These are phyloP conservation scores for Aspergillus eucalypticola DNA, from an alignment of 2,329 filamentous ascomycete genomes.

Conservation along the genomic window DNA sequence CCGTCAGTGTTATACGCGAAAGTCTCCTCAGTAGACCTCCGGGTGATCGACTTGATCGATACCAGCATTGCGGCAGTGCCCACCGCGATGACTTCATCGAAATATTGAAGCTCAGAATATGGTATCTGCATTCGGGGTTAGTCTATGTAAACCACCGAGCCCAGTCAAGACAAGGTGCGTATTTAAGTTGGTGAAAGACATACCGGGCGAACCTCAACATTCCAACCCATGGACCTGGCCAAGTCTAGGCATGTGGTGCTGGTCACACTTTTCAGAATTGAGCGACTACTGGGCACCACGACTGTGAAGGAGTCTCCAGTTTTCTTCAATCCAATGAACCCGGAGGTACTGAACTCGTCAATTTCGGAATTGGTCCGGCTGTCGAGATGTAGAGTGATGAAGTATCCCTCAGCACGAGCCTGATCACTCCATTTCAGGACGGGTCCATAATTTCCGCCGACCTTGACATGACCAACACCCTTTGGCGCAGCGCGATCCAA, in stretches of 20 bases:
- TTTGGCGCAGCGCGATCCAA: slow-evolving; percentile 38
- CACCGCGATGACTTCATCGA: slow-evolving; percentile 28
- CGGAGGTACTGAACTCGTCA: slow-evolving; percentile 40
- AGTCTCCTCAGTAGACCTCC: too few species aligned
- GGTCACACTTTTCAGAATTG: slow-evolving; percentile 35
- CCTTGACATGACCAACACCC: slow-evolving; percentile 36
- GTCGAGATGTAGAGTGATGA: slow-evolving; percentile 39
- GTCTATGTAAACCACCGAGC: background rate
- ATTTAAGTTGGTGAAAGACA: background rate
- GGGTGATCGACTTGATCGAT: slow-evolving; percentile 29
- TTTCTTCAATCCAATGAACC: slow-evolving; percentile 35
- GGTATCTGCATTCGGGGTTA: slow-evolving; percentile 12
- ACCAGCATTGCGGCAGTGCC: slow-evolving; percentile 29
- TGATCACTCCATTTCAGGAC: slow-evolving; percentile 34
- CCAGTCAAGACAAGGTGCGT: background rate
- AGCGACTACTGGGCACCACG: slow-evolving; percentile 33
- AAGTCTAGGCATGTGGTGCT: slow-evolving; percentile 26
- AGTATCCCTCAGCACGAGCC: slow-evolving; percentile 33
- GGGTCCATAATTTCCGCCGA: slow-evolving; percentile 42
- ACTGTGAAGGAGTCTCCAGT: slow-evolving; percentile 21
- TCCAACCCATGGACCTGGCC: slow-evolving; percentile 34
- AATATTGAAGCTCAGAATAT: slow-evolving; percentile 25
- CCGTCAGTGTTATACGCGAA: too few species aligned
- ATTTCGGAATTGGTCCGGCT: slow-evolving; percentile 31
- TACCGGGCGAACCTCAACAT: slow-evolving; percentile 31